phyloP scores from a whole-genome alignment of 2,329 filamentous ascomycete genomes.

The Venturia aucupariae region DNA sequence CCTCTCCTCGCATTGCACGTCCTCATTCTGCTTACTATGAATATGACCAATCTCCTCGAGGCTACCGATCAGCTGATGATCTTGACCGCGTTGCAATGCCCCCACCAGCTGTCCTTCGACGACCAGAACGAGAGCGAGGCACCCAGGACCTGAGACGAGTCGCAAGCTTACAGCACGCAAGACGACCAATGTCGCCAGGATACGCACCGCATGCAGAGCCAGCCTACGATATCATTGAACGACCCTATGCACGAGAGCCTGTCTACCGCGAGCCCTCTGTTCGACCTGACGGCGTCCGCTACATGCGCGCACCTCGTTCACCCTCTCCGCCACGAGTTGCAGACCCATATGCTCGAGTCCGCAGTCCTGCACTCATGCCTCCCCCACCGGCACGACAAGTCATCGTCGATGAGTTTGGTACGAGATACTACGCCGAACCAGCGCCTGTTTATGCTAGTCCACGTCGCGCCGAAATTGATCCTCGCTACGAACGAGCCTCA shows the following conservation, averaged over 20 bases:
- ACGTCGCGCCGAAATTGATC: neutral
- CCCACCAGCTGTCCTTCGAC: constrained; percentile 28
- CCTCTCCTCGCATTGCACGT: constrained; percentile 9
- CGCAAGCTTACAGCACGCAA: constrained; percentile 39
- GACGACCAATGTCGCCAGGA: constrained; percentile 34
- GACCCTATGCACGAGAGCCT: constrained; percentile 23
- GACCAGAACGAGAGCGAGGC: constrained; percentile 32
- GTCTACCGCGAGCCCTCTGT: constrained; percentile 30
- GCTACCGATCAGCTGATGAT: constrained; percentile 35
- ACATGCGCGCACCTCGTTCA: constrained; percentile 28
- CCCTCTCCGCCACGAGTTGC: constrained; percentile 26
- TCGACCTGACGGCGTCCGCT: constrained; percentile 29
- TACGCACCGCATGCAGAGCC: constrained; percentile 28
- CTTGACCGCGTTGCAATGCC: constrained; percentile 31
- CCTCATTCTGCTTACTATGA: constrained; percentile 25
- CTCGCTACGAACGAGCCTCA: neutral
- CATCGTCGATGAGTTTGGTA: constrained; percentile 73
- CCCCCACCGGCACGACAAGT: constrained; percentile 51
- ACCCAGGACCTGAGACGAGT: constrained; percentile 39
- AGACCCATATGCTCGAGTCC: constrained; percentile 26
- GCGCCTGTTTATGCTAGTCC: neutral
- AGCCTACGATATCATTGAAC: constrained; percentile 33
- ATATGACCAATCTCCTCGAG: constrained; percentile 21
- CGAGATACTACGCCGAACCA: constrained; percentile 56
- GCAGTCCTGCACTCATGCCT: constrained; percentile 29